phyloP scores from a whole-genome alignment of 176 grass and related monocot species.

The Tillandsia leiboldiana region DNA sequence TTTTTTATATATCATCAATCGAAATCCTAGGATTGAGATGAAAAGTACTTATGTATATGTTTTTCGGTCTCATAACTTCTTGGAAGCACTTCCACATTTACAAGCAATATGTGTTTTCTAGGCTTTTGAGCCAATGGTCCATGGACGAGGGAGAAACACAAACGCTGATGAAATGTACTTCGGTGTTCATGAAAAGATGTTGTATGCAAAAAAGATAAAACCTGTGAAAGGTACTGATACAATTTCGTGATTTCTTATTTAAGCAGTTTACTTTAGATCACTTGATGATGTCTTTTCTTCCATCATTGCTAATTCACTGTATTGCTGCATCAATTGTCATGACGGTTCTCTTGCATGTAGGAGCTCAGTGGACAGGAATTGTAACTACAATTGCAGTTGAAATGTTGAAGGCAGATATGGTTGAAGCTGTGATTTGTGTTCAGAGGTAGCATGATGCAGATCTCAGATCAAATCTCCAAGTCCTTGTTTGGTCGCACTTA shows the following conservation, averaged over 20 bases:
- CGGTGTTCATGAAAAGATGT: conserved; percentile 67
- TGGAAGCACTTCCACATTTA: not conserved
- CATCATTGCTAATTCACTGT: too few species aligned
- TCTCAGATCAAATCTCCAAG: not conserved
- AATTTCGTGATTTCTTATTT: not conserved
- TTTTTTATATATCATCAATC: too few species aligned
- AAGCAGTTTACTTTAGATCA: not conserved
- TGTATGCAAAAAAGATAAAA: conserved; percentile 80
- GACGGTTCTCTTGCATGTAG: conserved; percentile 19
- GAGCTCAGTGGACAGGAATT: conserved; percentile 90
- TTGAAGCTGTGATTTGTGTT: conserved; percentile 91
- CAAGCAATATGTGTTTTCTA: not conserved
- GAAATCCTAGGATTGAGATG: too few species aligned
- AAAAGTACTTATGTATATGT: too few species aligned
- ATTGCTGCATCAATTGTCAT: too few species aligned
- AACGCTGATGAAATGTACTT: conserved; percentile 69
- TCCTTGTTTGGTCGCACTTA: not conserved
- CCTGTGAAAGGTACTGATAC: conserved; percentile 55
- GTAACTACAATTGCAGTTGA: conserved; percentile 86
- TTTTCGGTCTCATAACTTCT: too few species aligned
- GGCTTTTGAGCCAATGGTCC: conserved; percentile 67
- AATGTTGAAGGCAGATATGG: conserved; percentile 88
- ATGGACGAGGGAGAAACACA: conserved; percentile 62
- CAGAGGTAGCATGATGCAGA: conserved; percentile 44
- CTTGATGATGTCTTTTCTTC: too few species aligned